phyloP scores from a whole-genome alignment of 352 stramenopile genomes.

The Globisporangium lucens region DNA sequence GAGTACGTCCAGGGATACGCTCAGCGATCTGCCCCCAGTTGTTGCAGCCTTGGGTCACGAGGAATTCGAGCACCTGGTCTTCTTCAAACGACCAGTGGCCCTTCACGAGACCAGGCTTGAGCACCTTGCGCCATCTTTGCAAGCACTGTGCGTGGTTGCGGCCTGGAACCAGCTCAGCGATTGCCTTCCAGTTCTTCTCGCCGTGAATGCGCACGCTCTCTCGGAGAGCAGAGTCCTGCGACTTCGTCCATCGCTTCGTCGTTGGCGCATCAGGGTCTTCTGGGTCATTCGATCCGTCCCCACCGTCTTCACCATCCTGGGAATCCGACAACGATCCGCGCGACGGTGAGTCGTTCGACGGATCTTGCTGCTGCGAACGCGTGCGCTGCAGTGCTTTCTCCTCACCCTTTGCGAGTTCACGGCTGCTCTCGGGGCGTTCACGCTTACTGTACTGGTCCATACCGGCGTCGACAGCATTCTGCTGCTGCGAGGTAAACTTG shows the following conservation, averaged over 20 bases:
- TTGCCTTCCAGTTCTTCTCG: constrained; percentile 90
- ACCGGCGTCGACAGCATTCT: constrained; percentile 28
- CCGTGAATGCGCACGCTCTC: constrained; percentile 80
- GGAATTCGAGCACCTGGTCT: constrained; percentile 90
- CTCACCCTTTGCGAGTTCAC: constrained; percentile 47
- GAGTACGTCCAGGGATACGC: constrained; percentile 90
- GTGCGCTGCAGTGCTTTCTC: constrained; percentile 67
- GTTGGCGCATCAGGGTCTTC: constrained; percentile 74
- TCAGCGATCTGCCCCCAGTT: constrained; percentile 94
- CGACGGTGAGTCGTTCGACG: constrained; percentile 12
- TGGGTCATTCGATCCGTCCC: constrained; percentile 16
- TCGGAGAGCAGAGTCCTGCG: constrained; percentile 80
- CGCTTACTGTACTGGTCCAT: constrained; percentile 50
- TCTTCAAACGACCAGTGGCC: constrained; percentile 95
- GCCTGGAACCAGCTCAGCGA: constrained; percentile 77
- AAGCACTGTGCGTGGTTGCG: constrained; percentile 88
- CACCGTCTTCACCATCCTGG: constrained; percentile 37
- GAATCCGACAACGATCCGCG: constrained; percentile 18
- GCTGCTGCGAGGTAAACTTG: constrained; percentile 38
- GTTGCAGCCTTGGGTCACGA: constrained; percentile 87
- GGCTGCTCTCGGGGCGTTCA: constrained; percentile 68
- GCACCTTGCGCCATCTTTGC: constrained; percentile 90
- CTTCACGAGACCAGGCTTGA: constrained; percentile 95
- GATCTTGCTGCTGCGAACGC: constrained; percentile 34
- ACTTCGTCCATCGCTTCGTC: constrained; percentile 86